These are phyloP conservation scores for Penicillium occitanis DNA, from an alignment of 2,329 filamentous ascomycete genomes.

Conservation along the genomic window DNA sequence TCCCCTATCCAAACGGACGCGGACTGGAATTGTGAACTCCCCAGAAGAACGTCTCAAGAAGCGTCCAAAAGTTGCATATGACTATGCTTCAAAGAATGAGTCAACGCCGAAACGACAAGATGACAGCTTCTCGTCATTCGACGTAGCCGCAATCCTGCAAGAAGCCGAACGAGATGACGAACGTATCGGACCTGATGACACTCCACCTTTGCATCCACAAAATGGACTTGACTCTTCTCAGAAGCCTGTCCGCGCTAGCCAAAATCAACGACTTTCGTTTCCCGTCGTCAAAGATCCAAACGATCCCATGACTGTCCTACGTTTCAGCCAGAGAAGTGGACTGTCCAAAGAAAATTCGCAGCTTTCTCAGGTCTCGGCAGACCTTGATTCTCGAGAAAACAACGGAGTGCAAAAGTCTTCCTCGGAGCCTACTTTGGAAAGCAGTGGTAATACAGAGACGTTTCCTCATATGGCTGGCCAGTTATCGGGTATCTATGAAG, in stretches of 20 bases:
- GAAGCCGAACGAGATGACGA: conserved; percentile 12
- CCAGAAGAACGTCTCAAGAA: conserved; percentile 2
- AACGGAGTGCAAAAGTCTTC: conserved; percentile 20
- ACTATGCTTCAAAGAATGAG: background rate
- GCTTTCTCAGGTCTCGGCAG: conserved; percentile 21
- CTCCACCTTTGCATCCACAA: conserved; percentile 22
- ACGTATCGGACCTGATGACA: conserved; percentile 7
- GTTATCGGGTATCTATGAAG: conserved; percentile 28
- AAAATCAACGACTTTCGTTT: conserved; percentile 59
- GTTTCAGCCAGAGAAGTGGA: conserved; percentile 64
- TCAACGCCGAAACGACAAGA: background rate
- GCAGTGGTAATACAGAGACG: background rate
- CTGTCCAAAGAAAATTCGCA: conserved; percentile 51
- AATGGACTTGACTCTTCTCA: conserved; percentile 30
- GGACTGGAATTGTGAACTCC: background rate
- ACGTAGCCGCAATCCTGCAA: conserved; percentile 12
- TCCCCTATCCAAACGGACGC: background rate
- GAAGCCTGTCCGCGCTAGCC: conserved; percentile 29
- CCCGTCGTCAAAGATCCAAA: conserved; percentile 75
- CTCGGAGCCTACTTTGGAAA: conserved; percentile 26
- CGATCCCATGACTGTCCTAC: conserved; percentile 61
- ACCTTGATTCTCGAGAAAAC: background rate
- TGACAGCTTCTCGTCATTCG: conserved; percentile 19
- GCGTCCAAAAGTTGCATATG: background rate
- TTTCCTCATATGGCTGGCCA: conserved; percentile 25